A percentile compares a stretch with the other conserved stretches of the same genome.
These are phyloP conservation scores for Citrus australasica DNA, from an alignment of 345 rosid species.

Conservation along the genomic window DNA sequence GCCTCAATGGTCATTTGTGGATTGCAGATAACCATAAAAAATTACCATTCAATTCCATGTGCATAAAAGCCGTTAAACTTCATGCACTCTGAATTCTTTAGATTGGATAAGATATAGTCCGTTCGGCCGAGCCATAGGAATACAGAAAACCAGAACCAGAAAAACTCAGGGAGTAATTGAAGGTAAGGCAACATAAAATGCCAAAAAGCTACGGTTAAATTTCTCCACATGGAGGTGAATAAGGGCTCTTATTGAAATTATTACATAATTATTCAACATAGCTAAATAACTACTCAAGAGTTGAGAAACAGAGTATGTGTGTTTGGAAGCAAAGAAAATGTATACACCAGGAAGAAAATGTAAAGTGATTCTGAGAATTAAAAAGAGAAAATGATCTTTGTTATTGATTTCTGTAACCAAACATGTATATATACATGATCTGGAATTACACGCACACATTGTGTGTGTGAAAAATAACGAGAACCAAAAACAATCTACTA, in stretches of 20 bases:
- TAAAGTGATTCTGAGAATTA: no score
- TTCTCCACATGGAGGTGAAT: constrained; percentile 10
- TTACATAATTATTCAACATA: constrained; percentile 19
- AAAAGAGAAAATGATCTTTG: no score
- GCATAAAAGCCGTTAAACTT: neutral
- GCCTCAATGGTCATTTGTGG: neutral
- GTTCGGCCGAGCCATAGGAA: neutral
- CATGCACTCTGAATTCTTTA: neutral
- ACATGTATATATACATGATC: no score
- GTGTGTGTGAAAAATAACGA: no score
- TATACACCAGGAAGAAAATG: no score
- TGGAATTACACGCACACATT: no score
- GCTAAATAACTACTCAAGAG: constrained; percentile 33
- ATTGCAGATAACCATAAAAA: neutral
- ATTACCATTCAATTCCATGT: neutral
- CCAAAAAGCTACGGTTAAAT: constrained; percentile 7
- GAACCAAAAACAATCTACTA: no score
- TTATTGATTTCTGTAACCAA: no score
- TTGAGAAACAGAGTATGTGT: no score
- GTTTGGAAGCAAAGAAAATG: no score
- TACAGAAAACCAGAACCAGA: neutral
- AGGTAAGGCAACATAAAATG: constrained; percentile 1
- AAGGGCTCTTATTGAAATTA: neutral
- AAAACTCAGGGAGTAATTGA: neutral
- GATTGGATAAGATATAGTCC: neutral